Evolutionary conservation across 768 basidiomycete species (phyloP), one percentile per base, ranked within the genome.

Genomic region (Phaeotremella skinneri): DNA sequence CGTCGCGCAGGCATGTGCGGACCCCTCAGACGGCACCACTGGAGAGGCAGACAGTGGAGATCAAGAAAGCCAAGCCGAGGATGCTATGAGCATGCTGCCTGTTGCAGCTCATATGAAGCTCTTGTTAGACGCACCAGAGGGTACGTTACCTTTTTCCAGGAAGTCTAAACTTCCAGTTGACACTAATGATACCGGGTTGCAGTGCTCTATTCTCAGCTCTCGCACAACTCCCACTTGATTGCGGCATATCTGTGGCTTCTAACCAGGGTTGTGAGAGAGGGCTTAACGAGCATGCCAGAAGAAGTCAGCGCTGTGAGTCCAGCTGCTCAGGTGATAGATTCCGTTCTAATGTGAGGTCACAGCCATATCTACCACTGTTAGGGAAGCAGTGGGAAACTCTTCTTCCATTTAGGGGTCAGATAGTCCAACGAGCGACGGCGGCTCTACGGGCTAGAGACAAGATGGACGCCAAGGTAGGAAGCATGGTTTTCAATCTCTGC

Each of bases 301-400:
- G 83, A 84, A 49, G 86, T 86, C 42, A 86, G 85, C 42, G 82
- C 82, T 47, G 68, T 68, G 20, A 61, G 74, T 76, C 79, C 39
- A 41, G 58, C 86, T 0, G 81, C 90, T 30, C 82, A 86, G 69
- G 81, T 89, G 20, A 53, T 81, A 71, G 88, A 31, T 23, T 88
- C 67, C 49, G 83, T 78, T 30, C 21, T 60, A 37, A 45, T 2
- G 48, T 49, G 21, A 52, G 14, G 1, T 16, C 17, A 4, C 69
- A 92, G 91, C 84, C 84, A 48, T 89, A 92, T 76, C 87, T 93
- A 64, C 90, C 92, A 26, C 80, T 97, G 3, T 84, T 91, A 2
- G 88, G 91, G 64, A 86, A 90, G 32, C 93, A 97, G 77, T 97
- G 92, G 93, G 93, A 94, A 57, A 82, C 84, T 0, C 84, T 97